Base-by-base conservation (phyloP, 2,329 filamentous ascomycete species). In the Teratosphaeria pseudoeucalypti region DNA sequence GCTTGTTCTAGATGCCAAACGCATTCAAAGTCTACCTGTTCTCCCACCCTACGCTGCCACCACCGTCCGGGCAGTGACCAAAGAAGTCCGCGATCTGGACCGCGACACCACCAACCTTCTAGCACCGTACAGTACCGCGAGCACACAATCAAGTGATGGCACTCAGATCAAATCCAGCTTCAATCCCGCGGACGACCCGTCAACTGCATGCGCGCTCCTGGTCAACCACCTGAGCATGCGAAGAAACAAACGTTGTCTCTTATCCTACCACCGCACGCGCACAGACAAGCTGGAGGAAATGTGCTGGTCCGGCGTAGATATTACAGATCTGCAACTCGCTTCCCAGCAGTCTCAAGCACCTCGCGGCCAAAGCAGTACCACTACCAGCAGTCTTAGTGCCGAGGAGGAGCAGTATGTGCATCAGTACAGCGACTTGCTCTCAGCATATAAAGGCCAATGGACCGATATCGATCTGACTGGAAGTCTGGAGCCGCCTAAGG, bases 361-460 rank as follows among this genome's bases (percentile, higher is more conserved):
- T 84, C 70, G 73, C 78, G 26, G 32, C 10, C 34, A 59, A 52
- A 63, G 61, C 58, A 52, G 32, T 16, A 54, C 52, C 2, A 23
- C 63, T 9, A 64, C 64, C 11, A 68, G 62, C 56, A 71, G 66
- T 68, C 77, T 97, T 61, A 96, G 91, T 68, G 92, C 94, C 0
- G 92, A 97, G 72, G 94, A 99, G 73, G 92, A 96, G 73, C 94
- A 97, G 68, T 99, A 96, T 70, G 89, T 96, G 60, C 82, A 92
- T 61, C 87, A 92, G 70, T 99, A 96, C 71, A 87, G 88, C 64
- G 92, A 99, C 69, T 79, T 99, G 65, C 78, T 99, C 58, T 90
- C 92, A n/a, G 90, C 91, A 1, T 96, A 95, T 75, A 99, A 99
- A 73, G 94, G 94, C 0, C 91, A 96, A 70, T 99, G 92, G 92